Evolutionary conservation across 2,329 filamentous ascomycete genomes (phyloP).

Genomic region (Lachnellula suecica): DNA sequence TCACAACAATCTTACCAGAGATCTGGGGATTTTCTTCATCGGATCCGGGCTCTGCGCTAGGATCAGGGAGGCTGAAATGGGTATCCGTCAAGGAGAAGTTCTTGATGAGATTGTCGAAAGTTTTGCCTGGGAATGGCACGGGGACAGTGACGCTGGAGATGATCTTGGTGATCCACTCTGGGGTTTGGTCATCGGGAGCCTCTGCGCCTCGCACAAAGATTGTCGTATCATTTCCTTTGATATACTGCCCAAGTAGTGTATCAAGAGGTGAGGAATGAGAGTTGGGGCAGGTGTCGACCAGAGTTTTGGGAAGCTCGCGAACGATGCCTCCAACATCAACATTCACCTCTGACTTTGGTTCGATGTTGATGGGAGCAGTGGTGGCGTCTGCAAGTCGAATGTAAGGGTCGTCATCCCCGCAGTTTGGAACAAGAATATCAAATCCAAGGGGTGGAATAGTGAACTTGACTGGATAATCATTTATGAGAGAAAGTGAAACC

Average conservation of each 20-base stretch:
- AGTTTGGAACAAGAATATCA: conserved; percentile 82
- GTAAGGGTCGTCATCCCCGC: conserved; percentile 65
- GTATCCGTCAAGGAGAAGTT: conserved; percentile 87
- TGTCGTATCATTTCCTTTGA: conserved; percentile 75
- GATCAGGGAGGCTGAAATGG: conserved; percentile 81
- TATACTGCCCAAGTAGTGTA: conserved; percentile 74
- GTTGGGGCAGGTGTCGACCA: conserved; percentile 74
- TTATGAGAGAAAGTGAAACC: conserved; percentile 69
- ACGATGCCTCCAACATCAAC: conserved; percentile 73
- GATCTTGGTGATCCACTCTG: conserved; percentile 79
- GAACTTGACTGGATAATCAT: conserved; percentile 76
- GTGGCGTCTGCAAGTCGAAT: conserved; percentile 78
- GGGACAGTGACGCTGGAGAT: conserved; percentile 81
- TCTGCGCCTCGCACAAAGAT: conserved; percentile 82
- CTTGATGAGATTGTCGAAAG: conserved; percentile 78
- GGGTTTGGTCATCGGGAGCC: conserved; percentile 64
- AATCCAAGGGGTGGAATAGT: conserved; percentile 79
- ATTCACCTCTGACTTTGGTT: conserved; percentile 65
- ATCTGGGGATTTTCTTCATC: conserved; percentile 75
- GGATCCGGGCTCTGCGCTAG: conserved; percentile 71
- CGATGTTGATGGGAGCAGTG: conserved; percentile 65
- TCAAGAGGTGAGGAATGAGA: conserved; percentile 82
- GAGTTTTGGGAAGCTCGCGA: conserved; percentile 67
- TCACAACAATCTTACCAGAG: conserved; percentile 78
- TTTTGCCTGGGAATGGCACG: conserved; percentile 78